phyloP scores from a whole-genome alignment of 495 filamentous ascomycete species.

The Platismatia glauca region DNA sequence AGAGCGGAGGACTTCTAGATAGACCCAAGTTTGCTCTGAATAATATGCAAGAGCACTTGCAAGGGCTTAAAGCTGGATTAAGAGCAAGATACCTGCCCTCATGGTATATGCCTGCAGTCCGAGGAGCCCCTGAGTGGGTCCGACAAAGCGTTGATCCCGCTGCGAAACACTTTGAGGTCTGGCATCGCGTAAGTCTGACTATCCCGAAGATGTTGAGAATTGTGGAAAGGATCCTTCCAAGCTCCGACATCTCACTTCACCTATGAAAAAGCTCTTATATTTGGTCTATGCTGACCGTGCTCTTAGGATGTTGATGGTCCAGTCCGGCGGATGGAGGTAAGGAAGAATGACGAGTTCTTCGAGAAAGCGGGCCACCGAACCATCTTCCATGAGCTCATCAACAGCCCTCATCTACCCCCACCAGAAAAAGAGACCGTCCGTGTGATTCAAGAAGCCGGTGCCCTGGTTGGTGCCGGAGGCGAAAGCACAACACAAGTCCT shows the following conservation, averaged over 20 bases:
- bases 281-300: not conserved
- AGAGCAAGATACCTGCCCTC: constrained; percentile 13
- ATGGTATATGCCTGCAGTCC: constrained; percentile 15
- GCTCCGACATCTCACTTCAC: not conserved
- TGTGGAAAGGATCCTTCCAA: not conserved
- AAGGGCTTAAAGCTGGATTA: constrained; percentile 13
- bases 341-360: constrained; percentile 18
- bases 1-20: constrained; percentile 30
- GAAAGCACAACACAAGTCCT: constrained; percentile 19
- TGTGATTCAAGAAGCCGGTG: constrained; percentile 20
- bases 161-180: constrained; percentile 19
- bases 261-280: not conserved
- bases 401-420: constrained; percentile 12
- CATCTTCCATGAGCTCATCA: constrained; percentile 21
- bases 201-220: not conserved
- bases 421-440: constrained; percentile 15
- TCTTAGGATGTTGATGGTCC: constrained; percentile 12
- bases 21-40: constrained; percentile 17
- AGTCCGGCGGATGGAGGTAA: constrained; percentile 13
- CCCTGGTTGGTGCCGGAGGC: constrained; percentile 18
- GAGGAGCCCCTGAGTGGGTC: constrained; percentile 17
- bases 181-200: constrained; percentile 15
- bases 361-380: constrained; percentile 18
- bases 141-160: constrained; percentile 14
- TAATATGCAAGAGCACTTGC: constrained; percentile 9